Conservation (phyloP, 176 grass and related monocot genomes). For the Poa pratensis region DNA sequence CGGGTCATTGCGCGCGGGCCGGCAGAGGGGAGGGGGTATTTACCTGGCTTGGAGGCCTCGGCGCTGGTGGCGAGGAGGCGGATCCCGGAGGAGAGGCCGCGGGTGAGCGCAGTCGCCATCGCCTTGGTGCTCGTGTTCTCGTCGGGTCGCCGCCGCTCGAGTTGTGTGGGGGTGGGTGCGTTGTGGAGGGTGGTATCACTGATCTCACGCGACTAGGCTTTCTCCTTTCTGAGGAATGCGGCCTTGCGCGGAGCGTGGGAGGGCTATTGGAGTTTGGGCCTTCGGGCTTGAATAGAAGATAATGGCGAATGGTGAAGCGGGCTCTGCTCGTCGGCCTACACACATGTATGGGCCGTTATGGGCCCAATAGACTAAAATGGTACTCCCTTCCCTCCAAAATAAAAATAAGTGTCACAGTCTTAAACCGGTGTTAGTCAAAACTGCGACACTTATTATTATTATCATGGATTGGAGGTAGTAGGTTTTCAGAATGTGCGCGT, state of each 20-base stretch:
- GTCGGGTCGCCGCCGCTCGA: conserved; percentile 49
- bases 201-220: conserved; percentile 16
- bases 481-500: too few relatives aligned
- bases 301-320: not conserved
- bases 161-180: not conserved
- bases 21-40: not conserved
- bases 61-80: conserved; percentile 58
- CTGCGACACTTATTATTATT: too few relatives aligned
- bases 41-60: conserved; percentile 71
- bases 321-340: not conserved
- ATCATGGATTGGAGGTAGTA: too few relatives aligned
- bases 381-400: too few relatives aligned
- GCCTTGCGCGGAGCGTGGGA: not conserved
- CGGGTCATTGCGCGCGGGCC: not conserved
- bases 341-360: not conserved
- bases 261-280: not conserved
- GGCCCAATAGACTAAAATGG: not conserved
- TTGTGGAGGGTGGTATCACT: not conserved
- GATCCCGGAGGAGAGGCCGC: conserved; percentile 60
- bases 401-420: too few relatives aligned
- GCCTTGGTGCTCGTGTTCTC: conserved; percentile 39
- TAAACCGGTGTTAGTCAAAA: too few relatives aligned
- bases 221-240: conserved; percentile 16
- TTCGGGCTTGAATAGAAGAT: not conserved
- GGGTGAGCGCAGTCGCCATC: conserved; percentile 61